Conservation (phyloP, 2,329 filamentous ascomycete species). For the Fusarium anguioides region DNA sequence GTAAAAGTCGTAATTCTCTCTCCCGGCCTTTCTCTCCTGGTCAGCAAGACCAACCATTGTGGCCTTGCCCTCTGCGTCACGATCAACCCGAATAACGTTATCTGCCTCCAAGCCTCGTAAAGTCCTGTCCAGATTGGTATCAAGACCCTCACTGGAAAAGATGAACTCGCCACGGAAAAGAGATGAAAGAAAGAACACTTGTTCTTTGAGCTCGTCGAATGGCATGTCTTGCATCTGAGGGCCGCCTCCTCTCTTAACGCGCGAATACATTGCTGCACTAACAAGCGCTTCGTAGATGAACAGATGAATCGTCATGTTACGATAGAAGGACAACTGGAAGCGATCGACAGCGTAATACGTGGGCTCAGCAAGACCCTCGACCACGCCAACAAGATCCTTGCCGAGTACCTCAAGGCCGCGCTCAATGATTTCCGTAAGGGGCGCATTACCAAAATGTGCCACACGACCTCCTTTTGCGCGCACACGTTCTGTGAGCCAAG, state of each 20-base stretch:
- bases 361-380: slow-evolving; percentile 84
- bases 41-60: slow-evolving; percentile 78
- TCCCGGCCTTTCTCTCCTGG: slow-evolving; percentile 78
- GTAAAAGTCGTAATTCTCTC: slow-evolving; percentile 98
- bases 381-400: slow-evolving; percentile 83
- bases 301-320: slow-evolving; percentile 99
- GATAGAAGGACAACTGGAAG: slow-evolving; percentile 97
- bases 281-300: slow-evolving; percentile 95
- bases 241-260: slow-evolving; percentile 90
- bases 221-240: slow-evolving; percentile 81
- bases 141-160: slow-evolving; percentile 87
- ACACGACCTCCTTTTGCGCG: slow-evolving; percentile 89
- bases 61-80: slow-evolving; percentile 66
- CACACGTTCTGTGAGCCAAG: slow-evolving; percentile 88
- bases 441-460: slow-evolving; percentile 87
- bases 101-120: slow-evolving; percentile 82
- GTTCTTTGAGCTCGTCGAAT: slow-evolving; percentile 77
- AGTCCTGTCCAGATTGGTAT: slow-evolving; percentile 82
- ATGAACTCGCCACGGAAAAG: slow-evolving; percentile 98
- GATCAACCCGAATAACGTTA: slow-evolving; percentile 76
- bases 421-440: slow-evolving; percentile 85
- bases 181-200: slow-evolving; percentile 90
- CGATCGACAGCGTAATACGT: slow-evolving; percentile 96
- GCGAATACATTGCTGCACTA: slow-evolving; percentile 88
- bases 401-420: slow-evolving; percentile 92